A percentile compares a stretch with the other conserved stretches of the same genome.
These are phyloP conservation scores for Porpolomopsis calyptriformis DNA, from an alignment of 768 basidiomycete genomes.

Conservation along the genomic window DNA sequence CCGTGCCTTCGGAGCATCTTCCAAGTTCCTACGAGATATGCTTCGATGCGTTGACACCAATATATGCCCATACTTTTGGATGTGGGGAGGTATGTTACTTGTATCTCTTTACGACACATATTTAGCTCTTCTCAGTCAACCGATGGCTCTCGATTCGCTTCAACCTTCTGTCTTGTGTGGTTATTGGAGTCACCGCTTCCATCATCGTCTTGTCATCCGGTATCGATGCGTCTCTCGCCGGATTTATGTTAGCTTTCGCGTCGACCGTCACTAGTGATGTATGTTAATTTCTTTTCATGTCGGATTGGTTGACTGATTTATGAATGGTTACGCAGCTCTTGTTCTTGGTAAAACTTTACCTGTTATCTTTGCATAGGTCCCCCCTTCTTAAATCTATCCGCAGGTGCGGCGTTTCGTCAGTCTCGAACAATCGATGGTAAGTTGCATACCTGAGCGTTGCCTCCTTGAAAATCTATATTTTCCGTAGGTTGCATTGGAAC, in stretches of 20 bases:
- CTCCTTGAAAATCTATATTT: conserved; percentile 6
- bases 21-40: conserved; percentile 81
- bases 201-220: conserved; percentile 56
- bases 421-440: conserved; percentile 86
- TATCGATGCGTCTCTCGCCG: conserved; percentile 73
- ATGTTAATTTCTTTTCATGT: neutral
- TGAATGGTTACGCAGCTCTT: conserved; percentile 25
- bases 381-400: conserved; percentile 1
- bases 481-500: conserved; percentile 66
- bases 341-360: conserved; percentile 38
- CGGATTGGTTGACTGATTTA: neutral
- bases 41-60: conserved; percentile 70
- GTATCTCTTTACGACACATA: neutral
- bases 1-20: conserved; percentile 81
- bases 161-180: conserved; percentile 63
- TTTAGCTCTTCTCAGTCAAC: conserved; percentile 43
- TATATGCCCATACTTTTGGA: conserved; percentile 78
- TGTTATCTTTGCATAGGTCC: neutral
- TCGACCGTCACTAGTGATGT: conserved; percentile 58
- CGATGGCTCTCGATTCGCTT: conserved; percentile 87
- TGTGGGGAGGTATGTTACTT: conserved; percentile 63
- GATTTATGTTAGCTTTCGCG: conserved; percentile 81
- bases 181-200: conserved; percentile 64
- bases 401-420: conserved; percentile 74
- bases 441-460: conserved; percentile 6